A percentile compares a stretch with the other conserved stretches of the same genome.
These are phyloP conservation scores for Talaromyces marneffei DNA, from an alignment of 2,329 filamentous ascomycete genomes.

Conservation along the genomic window DNA sequence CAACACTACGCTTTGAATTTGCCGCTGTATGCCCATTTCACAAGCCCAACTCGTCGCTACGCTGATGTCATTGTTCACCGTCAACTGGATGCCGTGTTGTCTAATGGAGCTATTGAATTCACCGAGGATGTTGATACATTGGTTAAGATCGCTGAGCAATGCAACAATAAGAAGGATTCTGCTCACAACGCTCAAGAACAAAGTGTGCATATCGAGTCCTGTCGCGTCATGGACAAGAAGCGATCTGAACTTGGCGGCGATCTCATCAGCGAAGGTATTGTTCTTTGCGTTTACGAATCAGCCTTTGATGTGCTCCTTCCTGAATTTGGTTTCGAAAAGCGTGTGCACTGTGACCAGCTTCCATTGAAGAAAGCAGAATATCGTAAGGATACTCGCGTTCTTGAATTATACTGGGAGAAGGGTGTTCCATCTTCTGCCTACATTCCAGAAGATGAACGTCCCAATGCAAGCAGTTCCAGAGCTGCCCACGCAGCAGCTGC, in stretches of 20 bases:
- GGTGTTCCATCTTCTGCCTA: slow-evolving; percentile 93
- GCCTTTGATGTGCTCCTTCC: slow-evolving; percentile 97
- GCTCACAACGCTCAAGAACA: slow-evolving; percentile 97
- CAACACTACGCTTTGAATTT: slow-evolving; percentile 90
- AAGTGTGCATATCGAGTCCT: slow-evolving; percentile 97
- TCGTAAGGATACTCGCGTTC: slow-evolving; percentile 86
- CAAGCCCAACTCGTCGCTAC: slow-evolving; percentile 88
- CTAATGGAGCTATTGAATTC: slow-evolving; percentile 75
- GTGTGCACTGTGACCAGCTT: slow-evolving; percentile 96
- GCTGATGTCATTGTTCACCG: slow-evolving; percentile 93
- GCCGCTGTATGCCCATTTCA: slow-evolving; percentile 95
- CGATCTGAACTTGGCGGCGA: slow-evolving; percentile 82
- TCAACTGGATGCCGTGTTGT: slow-evolving; percentile 81
- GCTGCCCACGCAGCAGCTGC: slow-evolving; percentile 64
- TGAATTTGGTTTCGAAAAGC: slow-evolving; percentile 98
- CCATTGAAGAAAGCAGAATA: slow-evolving; percentile 98
- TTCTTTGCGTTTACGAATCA: slow-evolving; percentile 95
- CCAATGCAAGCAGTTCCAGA: slow-evolving; percentile 72
- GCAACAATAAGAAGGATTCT: slow-evolving; percentile 99
- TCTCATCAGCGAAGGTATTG: slow-evolving; percentile 89
- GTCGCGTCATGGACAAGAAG: slow-evolving; percentile 90
- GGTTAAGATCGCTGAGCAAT: slow-evolving; percentile 86
- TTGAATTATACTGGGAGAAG: slow-evolving; percentile 99
- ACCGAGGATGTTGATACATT: slow-evolving; percentile 81
- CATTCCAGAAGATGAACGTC: slow-evolving; percentile 92